Conservation (phyloP, 78 protist genomes). For the Dictyostelium brefeldianum region DNA sequence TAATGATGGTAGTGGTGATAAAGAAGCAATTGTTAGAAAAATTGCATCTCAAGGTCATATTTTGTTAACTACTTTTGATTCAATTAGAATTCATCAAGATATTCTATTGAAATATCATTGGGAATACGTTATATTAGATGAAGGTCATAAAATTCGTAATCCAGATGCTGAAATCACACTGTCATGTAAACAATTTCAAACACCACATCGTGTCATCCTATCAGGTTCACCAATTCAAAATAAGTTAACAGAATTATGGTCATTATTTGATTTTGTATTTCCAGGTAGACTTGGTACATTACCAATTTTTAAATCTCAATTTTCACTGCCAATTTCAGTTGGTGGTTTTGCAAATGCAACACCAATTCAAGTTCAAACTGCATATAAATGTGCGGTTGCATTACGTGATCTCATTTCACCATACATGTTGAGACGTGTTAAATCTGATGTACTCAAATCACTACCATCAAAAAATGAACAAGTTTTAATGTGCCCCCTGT, state of each 20-base stretch:
- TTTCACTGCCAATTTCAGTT: constrained; percentile 90
- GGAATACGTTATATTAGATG: constrained; percentile 96
- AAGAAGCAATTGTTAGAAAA: background rate
- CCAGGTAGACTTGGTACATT: constrained; percentile 96
- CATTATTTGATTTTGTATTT: constrained; percentile 98
- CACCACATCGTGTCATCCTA: constrained; percentile 94
- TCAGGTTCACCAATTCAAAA: constrained; percentile 99
- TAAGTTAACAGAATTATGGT: constrained; percentile 98
- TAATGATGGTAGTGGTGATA: background rate
- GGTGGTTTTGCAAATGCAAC: constrained; percentile 94
- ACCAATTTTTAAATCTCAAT: constrained; percentile 81
- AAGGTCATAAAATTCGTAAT: constrained; percentile 98
- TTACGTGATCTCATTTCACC: constrained; percentile 94
- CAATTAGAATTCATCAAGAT: constrained; percentile 59
- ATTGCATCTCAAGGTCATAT: constrained; percentile 71
- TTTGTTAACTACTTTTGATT: constrained; percentile 94
- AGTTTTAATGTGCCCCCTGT: constrained; percentile 95
- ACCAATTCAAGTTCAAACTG: constrained; percentile 85
- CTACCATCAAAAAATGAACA: constrained; percentile 96
- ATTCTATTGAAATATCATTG: constrained; percentile 64
- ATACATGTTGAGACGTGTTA: constrained; percentile 94
- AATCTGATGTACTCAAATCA: constrained; percentile 86
- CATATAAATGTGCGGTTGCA: constrained; percentile 91
- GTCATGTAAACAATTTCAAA: constrained; percentile 89
- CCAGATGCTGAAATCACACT: constrained; percentile 96